Evolutionary conservation across 1,284 basidiomycete species (phyloP).

Genomic region (Papiliotrema laurentii): DNA sequence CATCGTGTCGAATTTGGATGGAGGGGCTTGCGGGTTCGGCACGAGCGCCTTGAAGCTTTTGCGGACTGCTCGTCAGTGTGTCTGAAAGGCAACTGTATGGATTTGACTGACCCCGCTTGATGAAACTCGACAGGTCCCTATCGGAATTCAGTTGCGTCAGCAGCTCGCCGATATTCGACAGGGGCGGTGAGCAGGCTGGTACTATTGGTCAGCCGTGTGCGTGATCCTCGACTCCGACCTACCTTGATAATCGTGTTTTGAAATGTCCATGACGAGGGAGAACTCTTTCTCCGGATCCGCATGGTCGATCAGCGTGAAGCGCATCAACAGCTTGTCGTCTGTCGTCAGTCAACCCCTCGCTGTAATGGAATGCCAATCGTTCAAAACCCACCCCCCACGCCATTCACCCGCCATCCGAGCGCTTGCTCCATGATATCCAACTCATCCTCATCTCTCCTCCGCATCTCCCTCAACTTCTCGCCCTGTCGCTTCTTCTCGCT

Average conservation of each 20-base stretch:
- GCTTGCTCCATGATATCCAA: slow-evolving; percentile 57
- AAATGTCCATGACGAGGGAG: slow-evolving; percentile 69
- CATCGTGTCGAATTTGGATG: slow-evolving; percentile 27
- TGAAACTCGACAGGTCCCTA: slow-evolving; percentile 41
- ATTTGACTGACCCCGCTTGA: slow-evolving; percentile 42
- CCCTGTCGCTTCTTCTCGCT: slow-evolving; percentile 67
- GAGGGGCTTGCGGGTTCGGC: slow-evolving; percentile 16
- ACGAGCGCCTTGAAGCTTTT: slow-evolving; percentile 30
- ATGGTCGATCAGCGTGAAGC: slow-evolving; percentile 64
- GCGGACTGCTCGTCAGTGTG: slow-evolving; percentile 16
- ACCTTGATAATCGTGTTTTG: slow-evolving; percentile 63
- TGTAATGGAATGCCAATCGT: not conserved
- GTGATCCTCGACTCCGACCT: slow-evolving; percentile 13
- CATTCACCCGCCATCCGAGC: slow-evolving; percentile 65
- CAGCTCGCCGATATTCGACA: slow-evolving; percentile 33
- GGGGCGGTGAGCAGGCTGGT: slow-evolving; percentile 40
- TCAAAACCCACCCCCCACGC: slow-evolving; percentile 56
- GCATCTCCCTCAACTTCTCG: slow-evolving; percentile 58
- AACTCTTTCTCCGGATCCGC: slow-evolving; percentile 61
- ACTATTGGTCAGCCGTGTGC: slow-evolving; percentile 20
- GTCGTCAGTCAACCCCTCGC: slow-evolving; percentile 5
- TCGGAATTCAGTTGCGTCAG: slow-evolving; percentile 41
- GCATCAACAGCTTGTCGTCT: slow-evolving; percentile 65
- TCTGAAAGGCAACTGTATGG: not conserved
- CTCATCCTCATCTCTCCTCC: slow-evolving; percentile 57